A percentile compares a stretch with the other conserved stretches of the same genome.
These are phyloP conservation scores for Chrysoporthe austroafricana DNA, from an alignment of 2,329 filamentous ascomycete genomes.

Conservation along the genomic window DNA sequence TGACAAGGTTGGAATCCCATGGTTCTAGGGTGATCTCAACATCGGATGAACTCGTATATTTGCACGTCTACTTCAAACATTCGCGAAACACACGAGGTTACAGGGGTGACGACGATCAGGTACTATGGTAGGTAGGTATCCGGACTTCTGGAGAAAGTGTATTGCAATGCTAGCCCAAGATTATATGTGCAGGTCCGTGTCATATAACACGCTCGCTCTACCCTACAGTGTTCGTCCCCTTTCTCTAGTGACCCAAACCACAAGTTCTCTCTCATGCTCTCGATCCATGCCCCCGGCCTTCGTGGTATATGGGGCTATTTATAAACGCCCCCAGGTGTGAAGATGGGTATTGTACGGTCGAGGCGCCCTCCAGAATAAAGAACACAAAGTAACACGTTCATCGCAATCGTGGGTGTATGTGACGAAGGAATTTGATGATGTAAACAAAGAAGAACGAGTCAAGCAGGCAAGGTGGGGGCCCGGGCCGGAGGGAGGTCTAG, in stretches of 20 bases:
- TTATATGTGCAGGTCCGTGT: conserved; percentile 28
- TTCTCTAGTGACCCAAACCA: conserved; percentile 10
- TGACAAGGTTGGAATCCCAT: background rate
- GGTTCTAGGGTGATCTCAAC: background rate
- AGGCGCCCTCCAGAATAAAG: conserved; percentile 10
- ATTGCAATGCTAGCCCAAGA: conserved; percentile 30
- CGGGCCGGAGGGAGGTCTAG: background rate
- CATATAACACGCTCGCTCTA: conserved; percentile 11
- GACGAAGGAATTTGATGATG: conserved; percentile 25
- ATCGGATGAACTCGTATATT: background rate
- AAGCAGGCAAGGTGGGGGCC: background rate
- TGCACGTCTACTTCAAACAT: background rate
- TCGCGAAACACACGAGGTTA: background rate
- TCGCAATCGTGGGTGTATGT: conserved; percentile 27
- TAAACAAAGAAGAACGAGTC: conserved; percentile 27
- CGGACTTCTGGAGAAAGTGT: conserved; percentile 22
- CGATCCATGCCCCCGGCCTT: conserved; percentile 4
- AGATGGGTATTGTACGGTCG: background rate
- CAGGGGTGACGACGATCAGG: background rate
- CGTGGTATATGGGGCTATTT: conserved; percentile 20
- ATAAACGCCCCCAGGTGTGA: background rate
- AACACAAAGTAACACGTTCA: conserved; percentile 25
- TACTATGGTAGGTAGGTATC: too few relatives aligned
- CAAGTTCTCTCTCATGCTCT: conserved; percentile 2
- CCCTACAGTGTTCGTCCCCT: background rate